Base-by-base conservation (phyloP, 2,329 filamentous ascomycete species). In the Talaromyces sp. region DNA sequence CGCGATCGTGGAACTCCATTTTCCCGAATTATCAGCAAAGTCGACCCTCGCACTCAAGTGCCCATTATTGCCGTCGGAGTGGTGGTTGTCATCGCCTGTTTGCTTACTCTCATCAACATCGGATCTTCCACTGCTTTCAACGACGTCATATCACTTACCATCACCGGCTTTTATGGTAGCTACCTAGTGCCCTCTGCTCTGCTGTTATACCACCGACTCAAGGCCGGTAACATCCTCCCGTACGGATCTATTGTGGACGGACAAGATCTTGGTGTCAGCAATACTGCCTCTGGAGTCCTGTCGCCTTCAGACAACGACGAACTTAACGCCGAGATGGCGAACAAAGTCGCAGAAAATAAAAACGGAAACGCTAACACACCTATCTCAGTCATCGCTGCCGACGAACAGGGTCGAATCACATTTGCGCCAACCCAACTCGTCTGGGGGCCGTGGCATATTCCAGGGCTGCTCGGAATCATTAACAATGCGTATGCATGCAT, bases 371-470 rank as follows among this genome's bases (percentile, higher is more conserved):
- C 3, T 19, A 58, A 31, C 45, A 11, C 13, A 14, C 41, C 59
- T 11, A 43, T 59, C 8, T 27, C 52, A 41, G 54, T 59, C 14
- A 59, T 27, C 3, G 14, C 35, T 9, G 43, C 54, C 13, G 64
- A 65, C 19, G 59, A 65, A 27, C 64, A 65, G 14, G 64, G 64
- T 6, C 22, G 64, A 16, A 69, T 73, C 54, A 71, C 68, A 19
- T 69, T 73, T 60, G 73, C 74, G 16, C 70, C 69, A 24, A 57
- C 22, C 14, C 68, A 43, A 45, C 73, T 84, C 0, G 72, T 78
- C 8, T 88, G 85, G 85, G 85, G 85, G 0, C 84, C 84, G 0
- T 88, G 84, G 79, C 81, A 79, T 48, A 65, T 87, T 0, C 82
- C 82, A 0, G 84, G 84, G 3, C 70, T 77, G 0, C 70, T 84